phyloP scores from a whole-genome alignment of 352 stramenopile genomes.

The Phytophthora meadii region DNA sequence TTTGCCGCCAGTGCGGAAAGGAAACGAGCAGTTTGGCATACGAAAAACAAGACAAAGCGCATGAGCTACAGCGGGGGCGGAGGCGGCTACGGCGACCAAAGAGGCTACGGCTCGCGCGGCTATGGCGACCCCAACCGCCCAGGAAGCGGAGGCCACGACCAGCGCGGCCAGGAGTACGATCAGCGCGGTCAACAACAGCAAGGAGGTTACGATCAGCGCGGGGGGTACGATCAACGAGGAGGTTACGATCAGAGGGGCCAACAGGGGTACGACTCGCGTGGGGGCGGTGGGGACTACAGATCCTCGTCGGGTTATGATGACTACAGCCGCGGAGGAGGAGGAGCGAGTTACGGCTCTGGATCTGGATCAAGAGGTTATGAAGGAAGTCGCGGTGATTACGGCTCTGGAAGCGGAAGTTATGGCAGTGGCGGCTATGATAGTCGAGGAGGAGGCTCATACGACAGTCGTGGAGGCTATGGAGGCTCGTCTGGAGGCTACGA shows the following conservation, averaged over 20 bases:
- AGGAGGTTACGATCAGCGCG: conserved; percentile 23
- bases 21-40: conserved; percentile 9
- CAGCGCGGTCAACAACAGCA: conserved; percentile 17
- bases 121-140: conserved; percentile 33
- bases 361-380: conserved; percentile 30
- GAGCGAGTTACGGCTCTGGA: conserved; percentile 16
- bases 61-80: conserved; percentile 65
- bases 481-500: conserved; percentile 31
- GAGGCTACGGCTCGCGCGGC: conserved; percentile 25
- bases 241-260: conserved; percentile 20
- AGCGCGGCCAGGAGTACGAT: conserved; percentile 11
- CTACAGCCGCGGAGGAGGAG: conserved; percentile 35
- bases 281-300: conserved; percentile 30
- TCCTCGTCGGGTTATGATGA: conserved; percentile 37
- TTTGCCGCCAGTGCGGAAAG: neutral
- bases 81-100: conserved; percentile 38
- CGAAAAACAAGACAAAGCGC: conserved; percentile 2
- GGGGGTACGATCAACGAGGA: conserved; percentile 40
- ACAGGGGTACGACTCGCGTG: conserved; percentile 39
- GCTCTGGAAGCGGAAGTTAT: conserved; percentile 11
- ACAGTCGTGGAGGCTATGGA: conserved; percentile 18
- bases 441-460: conserved; percentile 15
- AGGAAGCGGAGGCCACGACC: conserved; percentile 19
- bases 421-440: conserved; percentile 30
- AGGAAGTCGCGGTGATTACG: conserved; percentile 28